phyloP scores from a whole-genome alignment of 2,329 filamentous ascomycete species.

The Phaeomoniella chlamydospora region DNA sequence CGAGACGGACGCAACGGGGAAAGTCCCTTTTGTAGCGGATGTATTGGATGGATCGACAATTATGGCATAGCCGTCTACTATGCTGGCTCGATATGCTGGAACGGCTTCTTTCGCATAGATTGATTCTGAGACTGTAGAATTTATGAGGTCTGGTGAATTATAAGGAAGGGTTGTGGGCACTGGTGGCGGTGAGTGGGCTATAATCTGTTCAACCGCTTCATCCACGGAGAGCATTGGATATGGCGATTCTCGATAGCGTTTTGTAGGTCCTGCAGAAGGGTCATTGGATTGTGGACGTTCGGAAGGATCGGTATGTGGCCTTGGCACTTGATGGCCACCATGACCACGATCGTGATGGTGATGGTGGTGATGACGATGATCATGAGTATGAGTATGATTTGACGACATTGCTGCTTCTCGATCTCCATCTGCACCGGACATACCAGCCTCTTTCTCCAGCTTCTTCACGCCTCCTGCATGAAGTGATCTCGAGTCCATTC shows the following conservation, averaged over 20 bases:
- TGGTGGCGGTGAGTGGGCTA: constrained; percentile 55
- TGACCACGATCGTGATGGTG: constrained; percentile 39
- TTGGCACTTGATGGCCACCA: constrained; percentile 41
- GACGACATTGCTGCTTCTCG: constrained; percentile 5
- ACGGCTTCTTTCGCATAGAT: constrained; percentile 70
- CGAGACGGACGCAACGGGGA: constrained; percentile 74
- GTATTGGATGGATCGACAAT: constrained; percentile 32
- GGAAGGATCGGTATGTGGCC: constrained; percentile 56
- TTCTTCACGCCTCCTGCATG: constrained; percentile 72
- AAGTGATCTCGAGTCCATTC: constrained; percentile 62
- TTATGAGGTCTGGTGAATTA: constrained; percentile 39
- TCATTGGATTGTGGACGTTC: constrained; percentile 45
- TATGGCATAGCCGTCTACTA: constrained; percentile 91
- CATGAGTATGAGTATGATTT: constrained; percentile 11
- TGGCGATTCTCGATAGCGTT: constrained; percentile 69
- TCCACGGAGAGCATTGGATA: constrained; percentile 84
- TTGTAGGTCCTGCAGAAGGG: constrained; percentile 43
- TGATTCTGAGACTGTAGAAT: constrained; percentile 68
- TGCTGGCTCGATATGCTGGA: constrained; percentile 86
- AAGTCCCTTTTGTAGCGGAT: constrained; percentile 48
- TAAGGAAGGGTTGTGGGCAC: constrained; percentile 31
- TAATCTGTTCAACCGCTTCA: constrained; percentile 61
- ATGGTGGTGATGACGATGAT: constrained; percentile 19
- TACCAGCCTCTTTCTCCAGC: constrained; percentile 68
- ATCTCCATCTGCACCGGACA: constrained; percentile 20